Evolutionary conservation across 139 green algal species (phyloP).

Genomic region (Picochlorum sp.): DNA sequence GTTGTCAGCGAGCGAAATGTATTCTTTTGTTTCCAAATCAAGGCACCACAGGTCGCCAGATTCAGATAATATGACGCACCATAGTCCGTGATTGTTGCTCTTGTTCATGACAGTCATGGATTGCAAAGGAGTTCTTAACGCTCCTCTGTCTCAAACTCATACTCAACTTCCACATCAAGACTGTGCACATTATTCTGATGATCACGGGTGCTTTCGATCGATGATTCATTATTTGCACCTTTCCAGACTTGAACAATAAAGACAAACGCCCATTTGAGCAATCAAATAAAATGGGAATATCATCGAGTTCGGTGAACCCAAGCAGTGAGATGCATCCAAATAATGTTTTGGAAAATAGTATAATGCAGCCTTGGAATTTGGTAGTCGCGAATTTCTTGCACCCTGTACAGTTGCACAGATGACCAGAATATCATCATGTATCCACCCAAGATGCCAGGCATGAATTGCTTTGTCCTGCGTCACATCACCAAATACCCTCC

Average conservation of each 20-base stretch:
- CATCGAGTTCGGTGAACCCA: slow-evolving; percentile 7
- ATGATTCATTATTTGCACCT: neutral
- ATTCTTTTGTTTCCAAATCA: too few species aligned
- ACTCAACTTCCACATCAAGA: neutral
- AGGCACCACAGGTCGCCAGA: too few species aligned
- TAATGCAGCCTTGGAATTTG: neutral
- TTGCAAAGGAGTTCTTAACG: too few species aligned
- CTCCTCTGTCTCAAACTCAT: neutral
- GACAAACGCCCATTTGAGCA: slow-evolving; percentile 1
- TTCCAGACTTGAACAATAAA: neutral
- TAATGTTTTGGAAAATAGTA: slow-evolving; percentile 59
- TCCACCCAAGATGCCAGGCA: slow-evolving; percentile 50
- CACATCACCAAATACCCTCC: slow-evolving; percentile 82
- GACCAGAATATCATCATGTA: slow-evolving; percentile 40
- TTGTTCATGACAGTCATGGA: too few species aligned
- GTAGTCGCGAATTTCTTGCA: too few species aligned
- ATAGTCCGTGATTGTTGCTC: too few species aligned
- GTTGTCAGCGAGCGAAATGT: too few species aligned
- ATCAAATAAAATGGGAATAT: slow-evolving; percentile 77
- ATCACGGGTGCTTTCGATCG: too few species aligned
- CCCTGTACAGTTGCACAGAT: slow-evolving; percentile 1
- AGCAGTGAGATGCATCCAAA: slow-evolving; percentile 78
- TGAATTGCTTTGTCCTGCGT: slow-evolving; percentile 59
- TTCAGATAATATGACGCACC: too few species aligned
- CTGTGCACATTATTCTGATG: neutral